phyloP scores from a whole-genome alignment of 2,329 filamentous ascomycete genomes.

The Coniochaeta pulveracea region DNA sequence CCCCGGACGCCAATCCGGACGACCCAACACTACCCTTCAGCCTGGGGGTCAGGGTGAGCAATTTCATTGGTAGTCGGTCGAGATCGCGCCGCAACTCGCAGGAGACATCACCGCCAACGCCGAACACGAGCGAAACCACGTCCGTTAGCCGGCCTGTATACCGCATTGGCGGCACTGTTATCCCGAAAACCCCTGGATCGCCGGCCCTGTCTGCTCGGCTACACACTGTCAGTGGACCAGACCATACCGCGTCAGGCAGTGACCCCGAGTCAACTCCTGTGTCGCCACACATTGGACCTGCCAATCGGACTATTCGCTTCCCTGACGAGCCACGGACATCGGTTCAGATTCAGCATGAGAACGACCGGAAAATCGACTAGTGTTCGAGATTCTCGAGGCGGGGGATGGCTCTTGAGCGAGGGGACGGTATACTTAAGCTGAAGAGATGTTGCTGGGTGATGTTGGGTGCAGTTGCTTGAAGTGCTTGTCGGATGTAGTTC shows the following conservation, averaged over 20 bases:
- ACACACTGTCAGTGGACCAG: background rate
- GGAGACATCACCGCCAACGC: slow-evolving; percentile 4
- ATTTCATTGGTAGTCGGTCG: slow-evolving; percentile 12
- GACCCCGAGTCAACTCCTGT: background rate
- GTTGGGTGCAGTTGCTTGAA: too few species aligned
- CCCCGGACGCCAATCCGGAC: slow-evolving; percentile 11
- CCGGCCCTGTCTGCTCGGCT: background rate
- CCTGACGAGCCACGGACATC: slow-evolving; percentile 22
- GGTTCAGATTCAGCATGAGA: background rate
- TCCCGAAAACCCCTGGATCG: slow-evolving; percentile 10
- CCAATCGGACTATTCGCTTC: slow-evolving; percentile 29
- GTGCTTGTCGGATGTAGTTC: too few species aligned
- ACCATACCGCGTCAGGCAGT: too few species aligned
- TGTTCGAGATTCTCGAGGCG: too few species aligned
- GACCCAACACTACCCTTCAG: slow-evolving; percentile 14
- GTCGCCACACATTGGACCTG: background rate
- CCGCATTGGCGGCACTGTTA: slow-evolving; percentile 28
- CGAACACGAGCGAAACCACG: slow-evolving; percentile 9
- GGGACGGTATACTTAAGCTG: too few species aligned
- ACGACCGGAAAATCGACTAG: too few species aligned
- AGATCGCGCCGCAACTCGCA: slow-evolving; percentile 8
- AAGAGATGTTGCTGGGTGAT: too few species aligned
- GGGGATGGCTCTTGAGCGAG: too few species aligned
- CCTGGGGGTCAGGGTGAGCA: slow-evolving; percentile 18
- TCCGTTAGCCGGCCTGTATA: slow-evolving; percentile 20